Conservation (phyloP, 129 eudicot genomes). For the Solidago caesia region DNA sequence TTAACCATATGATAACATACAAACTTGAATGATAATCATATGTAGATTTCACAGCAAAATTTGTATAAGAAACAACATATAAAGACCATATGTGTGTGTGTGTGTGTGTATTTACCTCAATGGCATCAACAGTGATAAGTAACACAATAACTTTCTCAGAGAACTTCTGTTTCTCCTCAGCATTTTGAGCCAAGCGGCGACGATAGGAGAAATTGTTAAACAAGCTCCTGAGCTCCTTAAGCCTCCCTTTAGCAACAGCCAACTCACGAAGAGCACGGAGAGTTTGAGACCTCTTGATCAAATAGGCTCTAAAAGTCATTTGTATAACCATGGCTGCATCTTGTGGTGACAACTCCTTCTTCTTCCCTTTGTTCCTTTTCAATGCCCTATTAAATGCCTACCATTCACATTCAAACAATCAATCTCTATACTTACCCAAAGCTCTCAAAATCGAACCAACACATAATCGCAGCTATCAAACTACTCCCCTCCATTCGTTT, state of each 20-base stretch:
- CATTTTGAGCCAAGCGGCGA: slow-evolving; percentile 65
- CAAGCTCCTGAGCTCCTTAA: slow-evolving; percentile 88
- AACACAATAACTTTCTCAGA: slow-evolving; percentile 82
- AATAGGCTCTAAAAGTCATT: slow-evolving; percentile 66
- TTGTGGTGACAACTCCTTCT: slow-evolving; percentile 72
- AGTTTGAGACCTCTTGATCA: slow-evolving; percentile 75
- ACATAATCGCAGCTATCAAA: background rate
- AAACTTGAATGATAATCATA: background rate
- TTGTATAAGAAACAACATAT: background rate
- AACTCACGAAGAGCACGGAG: slow-evolving; percentile 88
- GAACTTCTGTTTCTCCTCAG: slow-evolving; percentile 87
- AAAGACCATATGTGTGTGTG: background rate
- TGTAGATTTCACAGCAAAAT: background rate
- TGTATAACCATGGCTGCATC: slow-evolving; percentile 90
- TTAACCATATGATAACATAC: background rate
- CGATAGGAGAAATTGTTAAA: slow-evolving; percentile 94
- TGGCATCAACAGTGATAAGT: slow-evolving; percentile 94
- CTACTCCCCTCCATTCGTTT: too few relatives aligned
- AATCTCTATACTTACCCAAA: background rate
- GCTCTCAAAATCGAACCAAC: background rate
- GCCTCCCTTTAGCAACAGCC: slow-evolving; percentile 87
- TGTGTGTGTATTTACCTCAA: slow-evolving; percentile 51
- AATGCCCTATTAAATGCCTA: slow-evolving; percentile 61
- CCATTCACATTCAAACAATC: slow-evolving; percentile 10
- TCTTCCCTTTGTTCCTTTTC: slow-evolving; percentile 70